A percentile compares a stretch with the other conserved stretches of the same genome.
phyloP scores from a whole-genome alignment of 2,329 filamentous ascomycete species.

The Macrophomina phaseolina region DNA sequence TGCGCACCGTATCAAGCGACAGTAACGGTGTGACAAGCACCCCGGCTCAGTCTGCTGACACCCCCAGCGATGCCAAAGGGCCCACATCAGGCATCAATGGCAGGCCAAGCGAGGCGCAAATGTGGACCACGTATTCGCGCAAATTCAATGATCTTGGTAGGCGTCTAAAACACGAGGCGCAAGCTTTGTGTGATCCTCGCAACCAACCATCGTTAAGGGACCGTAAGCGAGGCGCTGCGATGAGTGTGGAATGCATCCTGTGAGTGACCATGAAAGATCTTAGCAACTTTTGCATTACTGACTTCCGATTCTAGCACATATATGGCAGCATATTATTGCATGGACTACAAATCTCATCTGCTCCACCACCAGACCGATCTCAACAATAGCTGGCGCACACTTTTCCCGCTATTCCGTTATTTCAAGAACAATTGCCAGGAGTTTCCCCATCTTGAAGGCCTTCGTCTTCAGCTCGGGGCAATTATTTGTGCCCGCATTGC shows the following conservation, averaged over 20 bases:
- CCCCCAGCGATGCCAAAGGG: constrained; percentile 36
- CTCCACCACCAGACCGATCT: constrained; percentile 41
- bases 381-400: constrained; percentile 45
- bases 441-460: constrained; percentile 46
- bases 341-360: constrained; percentile 39
- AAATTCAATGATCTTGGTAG: constrained; percentile 51
- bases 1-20: constrained; percentile 42
- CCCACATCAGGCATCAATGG: constrained; percentile 36
- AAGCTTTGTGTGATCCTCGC: constrained; percentile 29
- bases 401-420: constrained; percentile 43
- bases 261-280: constrained; percentile 30
- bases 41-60: constrained; percentile 40
- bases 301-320: constrained; percentile 38
- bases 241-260: constrained; percentile 53
- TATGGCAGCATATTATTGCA: constrained; percentile 45
- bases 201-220: constrained; percentile 39
- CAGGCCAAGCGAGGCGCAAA: constrained; percentile 41
- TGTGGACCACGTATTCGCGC: constrained; percentile 46
- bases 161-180: constrained; percentile 53
- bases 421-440: constrained; percentile 37
- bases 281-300: background rate
- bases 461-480: constrained; percentile 48
- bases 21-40: constrained; percentile 39
- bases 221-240: constrained; percentile 47
- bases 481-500: constrained; percentile 48